phyloP scores from a whole-genome alignment of 2,329 filamentous ascomycete species.

The Penicillium sp. region DNA sequence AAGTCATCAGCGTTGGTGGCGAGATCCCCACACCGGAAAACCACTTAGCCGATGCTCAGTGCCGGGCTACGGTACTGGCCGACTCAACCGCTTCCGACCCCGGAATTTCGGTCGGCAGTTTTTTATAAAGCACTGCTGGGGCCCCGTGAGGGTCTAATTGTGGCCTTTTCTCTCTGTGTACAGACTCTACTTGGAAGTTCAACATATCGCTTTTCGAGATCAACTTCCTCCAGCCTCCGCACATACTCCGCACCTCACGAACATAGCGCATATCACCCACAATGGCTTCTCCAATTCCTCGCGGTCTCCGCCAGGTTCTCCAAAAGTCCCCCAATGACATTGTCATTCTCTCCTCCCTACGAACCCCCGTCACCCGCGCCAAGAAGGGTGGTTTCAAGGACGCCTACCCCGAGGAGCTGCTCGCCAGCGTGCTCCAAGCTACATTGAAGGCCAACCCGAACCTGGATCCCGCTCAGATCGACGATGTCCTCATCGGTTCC shows the following conservation, averaged over 20 bases:
- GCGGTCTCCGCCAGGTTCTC: constrained; percentile 74
- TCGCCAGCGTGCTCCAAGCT: constrained; percentile 63
- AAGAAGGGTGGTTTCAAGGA: constrained; percentile 84
- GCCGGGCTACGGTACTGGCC: constrained; percentile 31
- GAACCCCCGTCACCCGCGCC: constrained; percentile 81
- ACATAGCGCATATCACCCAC: constrained; percentile 15
- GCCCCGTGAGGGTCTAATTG: constrained; percentile 6
- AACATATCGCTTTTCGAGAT: background rate
- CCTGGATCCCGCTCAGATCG: constrained; percentile 67
- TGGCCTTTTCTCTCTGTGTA: constrained; percentile 6
- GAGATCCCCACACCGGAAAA: constrained; percentile 33
- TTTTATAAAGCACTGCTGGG: constrained; percentile 29
- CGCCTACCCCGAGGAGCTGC: constrained; percentile 86
- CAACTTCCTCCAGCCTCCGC: background rate
- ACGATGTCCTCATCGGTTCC: constrained; percentile 84
- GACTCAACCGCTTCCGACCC: constrained; percentile 27
- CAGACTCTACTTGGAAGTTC: background rate
- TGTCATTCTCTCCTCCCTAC: constrained; percentile 86
- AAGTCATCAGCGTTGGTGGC: background rate
- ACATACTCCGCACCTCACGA: constrained; percentile 3
- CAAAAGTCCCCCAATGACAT: constrained; percentile 77
- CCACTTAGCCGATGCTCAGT: constrained; percentile 40
- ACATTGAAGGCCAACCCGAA: constrained; percentile 72
- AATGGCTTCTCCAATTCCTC: constrained; percentile 55
- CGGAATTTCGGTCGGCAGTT: constrained; percentile 45